Evolutionary conservation across 2,329 filamentous ascomycete species (phyloP).

Genomic region (Colletotrichum cordylinicola): DNA sequence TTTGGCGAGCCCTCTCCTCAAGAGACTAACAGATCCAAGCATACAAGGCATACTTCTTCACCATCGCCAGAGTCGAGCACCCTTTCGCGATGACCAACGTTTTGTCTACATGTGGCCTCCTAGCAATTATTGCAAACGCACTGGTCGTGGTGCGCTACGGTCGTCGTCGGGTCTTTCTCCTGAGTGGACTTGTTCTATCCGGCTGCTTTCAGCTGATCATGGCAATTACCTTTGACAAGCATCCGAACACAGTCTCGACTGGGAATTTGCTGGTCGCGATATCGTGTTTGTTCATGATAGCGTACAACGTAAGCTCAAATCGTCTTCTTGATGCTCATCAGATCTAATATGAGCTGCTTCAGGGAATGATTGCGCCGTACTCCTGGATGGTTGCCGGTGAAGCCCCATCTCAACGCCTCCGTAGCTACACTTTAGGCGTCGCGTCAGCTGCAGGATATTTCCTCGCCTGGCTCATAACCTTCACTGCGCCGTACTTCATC

Average conservation of each 20-base stretch:
- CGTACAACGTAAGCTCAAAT: background rate
- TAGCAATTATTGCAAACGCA: background rate
- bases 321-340: rapidly evolving
- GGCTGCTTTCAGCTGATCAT: background rate
- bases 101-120: background rate
- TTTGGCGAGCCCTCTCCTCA: too few species aligned
- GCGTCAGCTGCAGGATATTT: background rate
- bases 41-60: background rate
- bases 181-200: background rate
- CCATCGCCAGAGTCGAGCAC: background rate
- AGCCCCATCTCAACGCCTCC: background rate
- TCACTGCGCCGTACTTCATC: background rate
- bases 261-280: background rate
- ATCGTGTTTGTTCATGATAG: background rate
- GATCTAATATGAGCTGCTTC: background rate
- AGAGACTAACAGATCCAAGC: background rate
- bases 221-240: background rate
- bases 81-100: background rate
- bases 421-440: background rate
- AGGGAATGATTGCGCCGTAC: background rate
- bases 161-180: background rate
- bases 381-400: background rate
- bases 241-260: background rate
- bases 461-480: background rate
- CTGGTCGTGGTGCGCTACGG: background rate